Evolutionary conservation across 352 stramenopile species (phyloP), one percentile per base, ranked within the genome.

Genomic region (Globisporangium rhizosaccharum): DNA sequence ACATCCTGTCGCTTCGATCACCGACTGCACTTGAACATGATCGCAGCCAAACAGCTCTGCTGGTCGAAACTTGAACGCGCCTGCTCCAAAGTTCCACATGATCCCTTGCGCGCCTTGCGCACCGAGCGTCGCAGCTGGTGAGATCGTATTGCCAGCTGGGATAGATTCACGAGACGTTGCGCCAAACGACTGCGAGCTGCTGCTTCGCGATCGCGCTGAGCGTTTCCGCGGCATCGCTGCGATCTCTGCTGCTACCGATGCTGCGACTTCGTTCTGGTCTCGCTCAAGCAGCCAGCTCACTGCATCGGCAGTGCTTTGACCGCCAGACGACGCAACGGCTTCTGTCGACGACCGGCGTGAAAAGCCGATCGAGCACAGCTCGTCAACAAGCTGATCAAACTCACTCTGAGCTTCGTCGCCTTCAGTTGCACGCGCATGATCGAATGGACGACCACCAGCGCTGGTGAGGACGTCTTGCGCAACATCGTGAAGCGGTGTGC

Each of bases 71-170:
- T 83, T 83, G 47, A 92, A 88, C 28, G 75, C 66, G 2, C 60
- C 63, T 8, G 90, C 72, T 0, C 82, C 82, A 59, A 92, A 76
- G 61, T 92, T 92, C 82, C 82, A 92, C 10, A 74, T 75, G 26
- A 89, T 25, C 11, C 76, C 73, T 53, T 92, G 79, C 11, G 75
- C 77, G 25, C 82, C 82, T 25, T 85, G 70, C 14, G 69, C 65
- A 25, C 71, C 68, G n/a, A 89, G 63, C 26, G 73, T 83, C 10
- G 70, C 79, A 28, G 61, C 61, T 36, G 73, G 71, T 50, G 53
- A 67, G 20, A 75, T 62, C 1, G 41, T 17, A 17, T 23, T 36
- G 20, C n/a, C 44, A 17, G 44, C 44, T 28, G 20, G 18, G 44
- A 12, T 49, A 7, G 17, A n/a, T 18, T 6, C 20, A 1, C 44